Base-by-base conservation (phyloP, 768 basidiomycete species). In the Suillus subluteus region DNA sequence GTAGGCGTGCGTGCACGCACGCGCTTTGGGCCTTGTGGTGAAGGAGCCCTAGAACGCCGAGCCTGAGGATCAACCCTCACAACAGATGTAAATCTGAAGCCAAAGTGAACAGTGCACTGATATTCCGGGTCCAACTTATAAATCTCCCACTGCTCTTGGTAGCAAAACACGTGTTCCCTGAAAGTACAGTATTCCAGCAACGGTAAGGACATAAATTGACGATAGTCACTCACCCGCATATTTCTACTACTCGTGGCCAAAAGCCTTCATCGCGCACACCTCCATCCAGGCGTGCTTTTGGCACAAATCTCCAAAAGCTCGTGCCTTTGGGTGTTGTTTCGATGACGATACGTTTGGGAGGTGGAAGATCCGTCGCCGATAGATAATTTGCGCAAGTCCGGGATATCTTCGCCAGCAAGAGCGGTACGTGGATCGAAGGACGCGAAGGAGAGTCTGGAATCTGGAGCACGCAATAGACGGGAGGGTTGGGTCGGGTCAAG, bases 141-240 rank as follows among this genome's bases (percentile, higher is more conserved):
- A 37, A 94, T 88, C 67, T 94, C 92, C 92, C 92, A 94, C 74
- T 93, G 91, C 43, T 94, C 91, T 73, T 90, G 90, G 23, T 85
- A 84, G 73, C 84, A 85, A 66, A 84, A 74, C 62, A 85, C 76
- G 1, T 75, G 73, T 76, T 85, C 78, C 12, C 89, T 89, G 68
- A 32, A 46, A 67, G 64, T 65, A 64, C 50, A 71, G 61, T 30
- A 66, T 67, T 70, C 9, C 64, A 56, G 59, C 50, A 48, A 58
- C 66, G 44, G 18, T 58, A 43, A 32, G 9, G 11, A 61, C 12
- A 61, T 44, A 13, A 0, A 21, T 43, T 18, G 9, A 41, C 4
- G 30, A 32, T 21, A n/a, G 18, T 32, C 62, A 75, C 88, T 79
- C 71, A 93, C 92, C 91, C 91, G 71, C 88, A 91, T 61, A 93